phyloP scores from a whole-genome alignment of 331 rosid species.

The Cydonia oblonga region DNA sequence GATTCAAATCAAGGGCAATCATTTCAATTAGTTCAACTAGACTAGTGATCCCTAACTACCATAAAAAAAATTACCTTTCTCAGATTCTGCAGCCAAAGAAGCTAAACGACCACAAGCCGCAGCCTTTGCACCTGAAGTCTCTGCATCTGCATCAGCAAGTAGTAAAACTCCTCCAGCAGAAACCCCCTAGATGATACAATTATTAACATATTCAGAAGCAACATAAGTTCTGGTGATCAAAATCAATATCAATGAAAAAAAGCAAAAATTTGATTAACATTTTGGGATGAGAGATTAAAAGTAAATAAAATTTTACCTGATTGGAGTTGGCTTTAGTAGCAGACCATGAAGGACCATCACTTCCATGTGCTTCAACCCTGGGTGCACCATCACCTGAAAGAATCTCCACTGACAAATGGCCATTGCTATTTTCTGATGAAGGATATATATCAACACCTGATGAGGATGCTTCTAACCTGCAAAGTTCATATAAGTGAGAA shows the following conservation, averaged over 20 bases:
- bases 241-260: neutral
- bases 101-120: constrained; percentile 77
- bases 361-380: constrained; percentile 16
- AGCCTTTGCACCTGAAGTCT: constrained; percentile 87
- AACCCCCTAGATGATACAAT: constrained; percentile 40
- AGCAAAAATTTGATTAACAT: neutral
- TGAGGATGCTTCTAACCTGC: constrained; percentile 79
- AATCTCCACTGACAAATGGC: constrained; percentile 24
- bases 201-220: neutral
- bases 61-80: constrained; percentile 42
- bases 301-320: constrained; percentile 33
- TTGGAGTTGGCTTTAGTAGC: constrained; percentile 30
- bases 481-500: constrained; percentile 11
- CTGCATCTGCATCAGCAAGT: constrained; percentile 64
- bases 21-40: no score
- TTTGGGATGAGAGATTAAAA: neutral
- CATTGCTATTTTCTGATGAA: constrained; percentile 26
- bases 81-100: constrained; percentile 63
- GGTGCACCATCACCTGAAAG: constrained; percentile 24
- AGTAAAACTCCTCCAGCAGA: constrained; percentile 48
- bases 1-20: no score
- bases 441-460: constrained; percentile 50
- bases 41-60: neutral
- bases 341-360: constrained; percentile 32
- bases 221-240: neutral